Conservation (phyloP, 257 asterid genomes). For the Eustoma russellianum region DNA sequence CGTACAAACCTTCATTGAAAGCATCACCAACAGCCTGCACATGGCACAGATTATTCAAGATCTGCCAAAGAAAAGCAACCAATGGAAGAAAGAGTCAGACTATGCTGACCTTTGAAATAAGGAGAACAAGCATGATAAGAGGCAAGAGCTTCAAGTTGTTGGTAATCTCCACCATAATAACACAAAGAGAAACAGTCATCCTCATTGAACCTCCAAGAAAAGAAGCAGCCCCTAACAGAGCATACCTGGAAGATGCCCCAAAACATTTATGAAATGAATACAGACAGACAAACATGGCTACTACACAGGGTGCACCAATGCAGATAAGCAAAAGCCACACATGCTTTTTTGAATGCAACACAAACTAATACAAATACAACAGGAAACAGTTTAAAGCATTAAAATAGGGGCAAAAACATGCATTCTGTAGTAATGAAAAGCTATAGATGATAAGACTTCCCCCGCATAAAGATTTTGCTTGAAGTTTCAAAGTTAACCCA, state of each 20-base stretch:
- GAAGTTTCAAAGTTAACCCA: too few species aligned
- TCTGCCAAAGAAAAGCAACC: neutral
- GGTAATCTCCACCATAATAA: conserved; percentile 93
- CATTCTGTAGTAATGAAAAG: too few species aligned
- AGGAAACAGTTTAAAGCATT: too few species aligned
- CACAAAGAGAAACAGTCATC: conserved; percentile 98
- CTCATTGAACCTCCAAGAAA: conserved; percentile 99
- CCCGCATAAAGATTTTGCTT: too few species aligned
- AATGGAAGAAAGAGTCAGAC: neutral
- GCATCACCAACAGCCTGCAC: conserved; percentile 98
- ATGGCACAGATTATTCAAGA: conserved; percentile 7
- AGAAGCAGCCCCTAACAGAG: conserved; percentile 95
- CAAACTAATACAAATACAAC: too few species aligned
- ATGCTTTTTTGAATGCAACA: too few species aligned
- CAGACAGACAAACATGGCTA: neutral
- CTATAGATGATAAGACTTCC: too few species aligned
- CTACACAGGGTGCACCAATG: neutral
- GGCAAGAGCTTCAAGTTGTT: conserved; percentile 90
- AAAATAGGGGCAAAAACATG: too few species aligned
- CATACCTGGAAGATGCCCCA: conserved; percentile 59
- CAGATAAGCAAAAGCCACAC: too few species aligned
- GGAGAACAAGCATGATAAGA: conserved; percentile 97
- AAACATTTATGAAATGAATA: neutral
- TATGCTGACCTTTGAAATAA: conserved; percentile 70
- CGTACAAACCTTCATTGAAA: conserved; percentile 93